Evolutionary conservation across 75 land plant species (phyloP).

Genomic region (Sequoia sempervirens): DNA sequence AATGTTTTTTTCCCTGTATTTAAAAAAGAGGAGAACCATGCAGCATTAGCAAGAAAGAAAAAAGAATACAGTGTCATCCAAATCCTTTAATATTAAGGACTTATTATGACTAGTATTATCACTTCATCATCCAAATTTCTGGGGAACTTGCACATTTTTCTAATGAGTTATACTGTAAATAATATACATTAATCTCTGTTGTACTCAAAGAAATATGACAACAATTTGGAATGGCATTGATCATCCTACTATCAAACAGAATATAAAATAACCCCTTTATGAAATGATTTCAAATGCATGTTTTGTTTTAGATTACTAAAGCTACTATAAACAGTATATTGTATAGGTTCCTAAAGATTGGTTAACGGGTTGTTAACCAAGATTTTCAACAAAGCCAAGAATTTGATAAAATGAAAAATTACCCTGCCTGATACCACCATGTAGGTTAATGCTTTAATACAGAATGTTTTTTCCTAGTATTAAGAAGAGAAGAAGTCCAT

Average conservation of each 20-base stretch:
- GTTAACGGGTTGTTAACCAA: neutral
- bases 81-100: too few species aligned
- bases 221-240: neutral
- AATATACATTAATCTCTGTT: too few species aligned
- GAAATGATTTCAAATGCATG: neutral
- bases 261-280: neutral
- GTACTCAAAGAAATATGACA: neutral
- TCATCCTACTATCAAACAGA: neutral
- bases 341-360: neutral
- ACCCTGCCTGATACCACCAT: neutral
- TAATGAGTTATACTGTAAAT: neutral
- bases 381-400: neutral
- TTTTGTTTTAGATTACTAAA: neutral
- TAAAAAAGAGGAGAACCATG: too few species aligned
- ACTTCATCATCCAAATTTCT: too few species aligned
- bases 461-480: neutral
- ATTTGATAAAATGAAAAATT: neutral
- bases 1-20: too few species aligned
- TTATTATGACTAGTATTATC: too few species aligned
- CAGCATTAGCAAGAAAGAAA: too few species aligned
- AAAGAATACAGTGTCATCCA: too few species aligned
- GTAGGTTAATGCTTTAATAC: neutral
- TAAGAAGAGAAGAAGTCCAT: neutral
- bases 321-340: neutral
- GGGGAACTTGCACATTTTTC: too few species aligned